Base-by-base conservation (phyloP, 805 yeast genomes). In the Teunomyces gatunensis region DNA sequence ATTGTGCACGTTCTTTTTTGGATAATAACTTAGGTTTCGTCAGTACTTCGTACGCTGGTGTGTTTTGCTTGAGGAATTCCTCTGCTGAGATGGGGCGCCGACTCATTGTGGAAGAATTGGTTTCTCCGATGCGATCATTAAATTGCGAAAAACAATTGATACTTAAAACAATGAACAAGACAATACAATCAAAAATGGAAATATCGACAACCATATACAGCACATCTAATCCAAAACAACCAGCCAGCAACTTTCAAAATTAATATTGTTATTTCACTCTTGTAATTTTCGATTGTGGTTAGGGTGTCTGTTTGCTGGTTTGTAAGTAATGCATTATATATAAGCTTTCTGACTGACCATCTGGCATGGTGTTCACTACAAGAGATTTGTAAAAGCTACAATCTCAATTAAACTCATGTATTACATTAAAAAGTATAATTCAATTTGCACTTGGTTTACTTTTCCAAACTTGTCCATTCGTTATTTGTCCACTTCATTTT, bases 11-110 rank as follows among this genome's bases (percentile, higher is more conserved):
- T 39, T 60, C 55, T 28, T 36, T 44, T 36, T 59, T 61, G 12
- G 64, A 45, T 6, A 64, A 45, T 35, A 57, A 64, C 44, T 44
- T 53, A 6, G 67, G 67, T 30, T 53, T 53, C n/a, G 27, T 18
- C n/a, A 29, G 17, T 13, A n/a, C 27, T 7, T 15, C 32, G 6
- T 29, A 39, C 13, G 39, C 46, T 6, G 37, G 46, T 2, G 40
- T 45, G 35, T 53, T 52, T 18, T 47, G 47, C 28, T 47, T 39
- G 11, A 63, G 20, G 25, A 64, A 47, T 5, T 63, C 61, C 10
- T 63, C 64, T 1, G 61, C 55, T 13, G 69, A 57, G 20, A 55
- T 44, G 1, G 68, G 68, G 44, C 68, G 51, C 27, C 40, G 49
- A 28, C 56, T 47, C 66, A 60, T 63, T 30, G 21, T 23, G 25